Base-by-base conservation (phyloP, 805 yeast genomes). In the Wickerhamiella australiensis region DNA sequence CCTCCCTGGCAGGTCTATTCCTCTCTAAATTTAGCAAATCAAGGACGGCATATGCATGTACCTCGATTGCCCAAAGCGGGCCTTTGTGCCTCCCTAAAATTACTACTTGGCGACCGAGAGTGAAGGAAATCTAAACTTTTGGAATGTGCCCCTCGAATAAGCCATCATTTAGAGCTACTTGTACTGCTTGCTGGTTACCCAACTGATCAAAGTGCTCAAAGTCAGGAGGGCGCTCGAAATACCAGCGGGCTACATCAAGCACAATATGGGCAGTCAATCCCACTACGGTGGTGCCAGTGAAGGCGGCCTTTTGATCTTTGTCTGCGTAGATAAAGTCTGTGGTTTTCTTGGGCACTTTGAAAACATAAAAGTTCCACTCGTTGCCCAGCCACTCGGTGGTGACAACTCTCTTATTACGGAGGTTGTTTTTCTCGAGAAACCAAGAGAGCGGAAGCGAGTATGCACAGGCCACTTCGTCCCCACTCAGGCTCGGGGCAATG, bases 191-290 rank as follows among this genome's bases (percentile, higher is more conserved):
- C 15, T 22, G n/a, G 31, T 36, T 45, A 3, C 54, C 54, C 18
- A 49, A 33, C 15, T 21, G 8, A 1, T n/a, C 46, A 12, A 45
- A 9, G n/a, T 38, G 31, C 23, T 31, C 36, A 29, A 52, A 52
- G 6, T 46, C 42, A 9, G 54, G 52, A 1, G 9, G 23, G 1
- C 25, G 23, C 8, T 35, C 38, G 18, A 23, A 18, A 9, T 20
- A 8, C 17, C 22, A 49, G 4, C 51, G 46, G n/a, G 54, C 54
- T 7, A 35, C 43, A 35, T 52, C 54, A n/a, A 52, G 50, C 21
- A 52, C 8, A 20, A 52, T 49, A 27, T 52, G 54, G 4, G 54
- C 54, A 2, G 54, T 52, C n/a, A 52, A 38, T 9, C 54, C 54
- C 8, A 44, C 43, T 12, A 52, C 46, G 9, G 29, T 12, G 5